phyloP scores from a whole-genome alignment of 2,329 filamentous ascomycete genomes.

The Aspergillus intermedius region DNA sequence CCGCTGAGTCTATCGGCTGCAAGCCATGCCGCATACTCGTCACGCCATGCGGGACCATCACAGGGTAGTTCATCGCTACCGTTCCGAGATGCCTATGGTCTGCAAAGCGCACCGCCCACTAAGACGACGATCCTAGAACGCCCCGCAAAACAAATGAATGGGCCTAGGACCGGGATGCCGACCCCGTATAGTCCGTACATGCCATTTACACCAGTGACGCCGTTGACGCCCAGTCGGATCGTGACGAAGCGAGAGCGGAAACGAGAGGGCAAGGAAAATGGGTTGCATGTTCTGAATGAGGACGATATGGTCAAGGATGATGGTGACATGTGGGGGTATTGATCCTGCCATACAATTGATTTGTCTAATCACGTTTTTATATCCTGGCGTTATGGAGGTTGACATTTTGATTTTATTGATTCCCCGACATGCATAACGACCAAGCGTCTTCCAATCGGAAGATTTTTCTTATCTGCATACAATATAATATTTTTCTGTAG shows the following conservation, averaged over 20 bases:
- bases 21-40: slow-evolving; percentile 8
- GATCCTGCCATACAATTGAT: not conserved
- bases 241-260: slow-evolving; percentile 41
- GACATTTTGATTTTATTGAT: not conserved
- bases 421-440: too few species aligned
- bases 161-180: slow-evolving; percentile 42
- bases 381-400: not conserved
- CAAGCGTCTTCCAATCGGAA: too few species aligned
- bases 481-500: not conserved
- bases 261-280: slow-evolving; percentile 36
- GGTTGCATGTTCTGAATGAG: slow-evolving; percentile 39
- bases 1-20: slow-evolving; percentile 26
- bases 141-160: slow-evolving; percentile 28
- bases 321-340: slow-evolving; percentile 41
- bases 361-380: not conserved
- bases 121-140: slow-evolving; percentile 46
- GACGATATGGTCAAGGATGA: slow-evolving; percentile 43
- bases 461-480: not conserved
- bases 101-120: slow-evolving; percentile 40
- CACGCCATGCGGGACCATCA: not conserved
- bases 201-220: slow-evolving; percentile 46
- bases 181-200: slow-evolving; percentile 48
- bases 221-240: slow-evolving; percentile 42
- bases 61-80: slow-evolving; percentile 28
- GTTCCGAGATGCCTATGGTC: slow-evolving; percentile 39